Evolutionary conservation across 345 rosid genomes (phyloP).

Genomic region (Pistacia vera): DNA sequence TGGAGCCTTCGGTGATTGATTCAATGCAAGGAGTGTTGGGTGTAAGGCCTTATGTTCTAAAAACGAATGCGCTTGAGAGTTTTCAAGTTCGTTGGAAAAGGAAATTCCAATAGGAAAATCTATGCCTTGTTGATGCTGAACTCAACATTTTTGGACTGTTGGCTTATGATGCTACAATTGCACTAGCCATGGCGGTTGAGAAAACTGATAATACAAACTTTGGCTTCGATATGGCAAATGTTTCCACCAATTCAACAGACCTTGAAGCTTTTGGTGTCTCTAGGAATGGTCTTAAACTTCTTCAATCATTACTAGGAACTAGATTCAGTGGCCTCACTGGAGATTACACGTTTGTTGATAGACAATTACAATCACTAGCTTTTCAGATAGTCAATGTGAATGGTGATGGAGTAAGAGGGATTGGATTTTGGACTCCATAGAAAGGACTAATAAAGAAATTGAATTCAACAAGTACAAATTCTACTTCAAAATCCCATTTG

Average conservation of each 20-base stretch:
- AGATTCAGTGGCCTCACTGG: conserved; percentile 49
- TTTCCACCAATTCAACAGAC: conserved; percentile 27
- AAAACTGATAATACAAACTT: conserved; percentile 25
- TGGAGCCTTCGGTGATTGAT: conserved; percentile 17
- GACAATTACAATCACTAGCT: conserved; percentile 33
- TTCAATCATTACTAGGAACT: conserved; percentile 25
- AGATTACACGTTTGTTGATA: conserved; percentile 31
- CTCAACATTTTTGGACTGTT: conserved; percentile 38
- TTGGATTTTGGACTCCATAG: conserved; percentile 54
- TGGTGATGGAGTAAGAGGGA: conserved; percentile 26
- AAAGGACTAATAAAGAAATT: conserved; percentile 35
- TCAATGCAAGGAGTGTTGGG: conserved; percentile 53
- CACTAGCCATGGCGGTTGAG: conserved; percentile 59
- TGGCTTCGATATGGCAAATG: conserved; percentile 22
- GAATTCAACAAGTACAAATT: conserved; percentile 14
- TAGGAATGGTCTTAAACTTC: conserved; percentile 40
- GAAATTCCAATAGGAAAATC: conserved; percentile 25
- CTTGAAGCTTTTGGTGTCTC: conserved; percentile 47
- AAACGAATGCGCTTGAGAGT: conserved; percentile 19
- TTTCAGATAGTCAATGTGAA: conserved; percentile 49
- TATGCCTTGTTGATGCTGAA: conserved; percentile 18
- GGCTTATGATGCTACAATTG: conserved; percentile 57
- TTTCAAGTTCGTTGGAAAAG: conserved; percentile 40
- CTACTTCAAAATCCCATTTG: conserved; percentile 28
- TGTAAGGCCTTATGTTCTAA: conserved; percentile 31